Evolutionary conservation across 2,329 filamentous ascomycete species (phyloP).

Genomic region (Stachybotrys chartarum): DNA sequence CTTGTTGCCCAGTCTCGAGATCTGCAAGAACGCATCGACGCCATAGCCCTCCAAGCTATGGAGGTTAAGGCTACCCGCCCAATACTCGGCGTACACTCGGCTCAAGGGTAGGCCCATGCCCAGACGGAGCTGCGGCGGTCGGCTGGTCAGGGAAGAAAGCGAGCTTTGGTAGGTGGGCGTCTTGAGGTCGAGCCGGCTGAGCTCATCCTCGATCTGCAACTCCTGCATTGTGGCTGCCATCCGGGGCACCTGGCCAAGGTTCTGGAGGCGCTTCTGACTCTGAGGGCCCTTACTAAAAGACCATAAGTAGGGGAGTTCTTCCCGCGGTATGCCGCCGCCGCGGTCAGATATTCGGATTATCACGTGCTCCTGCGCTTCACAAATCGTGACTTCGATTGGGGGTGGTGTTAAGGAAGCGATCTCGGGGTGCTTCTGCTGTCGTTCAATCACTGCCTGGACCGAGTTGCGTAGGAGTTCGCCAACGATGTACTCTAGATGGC

Average conservation of each 20-base stretch:
- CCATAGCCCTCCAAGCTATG: slow-evolving; percentile 95
- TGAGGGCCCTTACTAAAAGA: slow-evolving; percentile 92
- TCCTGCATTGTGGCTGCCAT: slow-evolving; percentile 94
- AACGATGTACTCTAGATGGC: slow-evolving; percentile 93
- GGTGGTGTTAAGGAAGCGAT: slow-evolving; percentile 43
- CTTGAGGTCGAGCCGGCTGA: slow-evolving; percentile 33
- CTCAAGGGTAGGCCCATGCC: slow-evolving; percentile 94
- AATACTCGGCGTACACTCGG: slow-evolving; percentile 93
- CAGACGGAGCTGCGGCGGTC: slow-evolving; percentile 78
- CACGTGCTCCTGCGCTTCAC: slow-evolving; percentile 88
- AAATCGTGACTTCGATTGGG: slow-evolving; percentile 89
- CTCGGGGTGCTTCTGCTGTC: slow-evolving; percentile 39
- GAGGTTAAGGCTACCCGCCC: slow-evolving; percentile 85
- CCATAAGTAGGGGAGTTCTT: slow-evolving; percentile 86
- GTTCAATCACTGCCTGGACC: slow-evolving; percentile 84
- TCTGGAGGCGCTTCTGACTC: slow-evolving; percentile 69
- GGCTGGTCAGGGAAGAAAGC: slow-evolving; percentile 69
- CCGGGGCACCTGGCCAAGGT: slow-evolving; percentile 78
- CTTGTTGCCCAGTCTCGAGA: slow-evolving; percentile 94
- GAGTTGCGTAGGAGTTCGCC: slow-evolving; percentile 93
- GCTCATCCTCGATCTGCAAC: slow-evolving; percentile 46
- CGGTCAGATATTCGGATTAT: slow-evolving; percentile 95
- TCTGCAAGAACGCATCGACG: slow-evolving; percentile 91
- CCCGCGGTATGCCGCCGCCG: slow-evolving; percentile 82
- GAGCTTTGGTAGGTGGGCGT: slow-evolving; percentile 48